A percentile compares a stretch with the other conserved stretches of the same genome.
Conservation (phyloP, 1,139 yeast species). For the Blastobotrys capitulatus region DNA sequence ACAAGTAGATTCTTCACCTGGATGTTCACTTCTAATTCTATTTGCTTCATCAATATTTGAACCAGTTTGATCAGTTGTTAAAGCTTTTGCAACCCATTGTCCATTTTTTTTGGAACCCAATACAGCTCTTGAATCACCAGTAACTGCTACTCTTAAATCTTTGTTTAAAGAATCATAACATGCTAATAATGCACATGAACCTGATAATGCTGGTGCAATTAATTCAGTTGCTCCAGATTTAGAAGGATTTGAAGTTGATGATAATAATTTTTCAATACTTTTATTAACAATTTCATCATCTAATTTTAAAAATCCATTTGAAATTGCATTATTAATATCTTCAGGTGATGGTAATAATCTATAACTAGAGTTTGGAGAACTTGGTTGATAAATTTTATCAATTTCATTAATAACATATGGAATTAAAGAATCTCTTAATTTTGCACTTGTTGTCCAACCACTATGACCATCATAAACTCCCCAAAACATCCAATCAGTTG, state of each 20-base stretch:
- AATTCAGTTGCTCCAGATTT: constrained; percentile 63
- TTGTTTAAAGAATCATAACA: constrained; percentile 76
- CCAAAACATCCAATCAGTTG: constrained; percentile 90
- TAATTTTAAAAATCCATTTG: constrained; percentile 70
- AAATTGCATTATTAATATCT: constrained; percentile 72
- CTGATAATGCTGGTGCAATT: constrained; percentile 90
- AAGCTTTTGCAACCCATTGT: constrained; percentile 81
- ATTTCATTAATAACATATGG: constrained; percentile 73
- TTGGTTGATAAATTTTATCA: constrained; percentile 53
- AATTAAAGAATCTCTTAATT: constrained; percentile 72
- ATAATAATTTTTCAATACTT: constrained; percentile 63
- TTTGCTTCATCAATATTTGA: constrained; percentile 83
- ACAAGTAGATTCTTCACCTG: constrained; percentile 78
- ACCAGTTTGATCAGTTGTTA: constrained; percentile 92
- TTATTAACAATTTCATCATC: constrained; percentile 84
- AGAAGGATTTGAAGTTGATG: constrained; percentile 50
- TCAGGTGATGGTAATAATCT: constrained; percentile 59
- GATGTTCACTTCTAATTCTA: constrained; percentile 81
- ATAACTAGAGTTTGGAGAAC: constrained; percentile 29
- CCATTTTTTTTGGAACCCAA: constrained; percentile 66
- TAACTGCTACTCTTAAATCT: constrained; percentile 79
- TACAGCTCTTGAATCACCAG: constrained; percentile 95
- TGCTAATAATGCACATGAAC: constrained; percentile 87
- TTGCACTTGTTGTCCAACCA: constrained; percentile 90
- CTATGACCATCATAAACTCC: constrained; percentile 97